These are phyloP conservation scores for Hypoxylon sp. DNA, from an alignment of 2,329 filamentous ascomycete species.

Conservation along the genomic window DNA sequence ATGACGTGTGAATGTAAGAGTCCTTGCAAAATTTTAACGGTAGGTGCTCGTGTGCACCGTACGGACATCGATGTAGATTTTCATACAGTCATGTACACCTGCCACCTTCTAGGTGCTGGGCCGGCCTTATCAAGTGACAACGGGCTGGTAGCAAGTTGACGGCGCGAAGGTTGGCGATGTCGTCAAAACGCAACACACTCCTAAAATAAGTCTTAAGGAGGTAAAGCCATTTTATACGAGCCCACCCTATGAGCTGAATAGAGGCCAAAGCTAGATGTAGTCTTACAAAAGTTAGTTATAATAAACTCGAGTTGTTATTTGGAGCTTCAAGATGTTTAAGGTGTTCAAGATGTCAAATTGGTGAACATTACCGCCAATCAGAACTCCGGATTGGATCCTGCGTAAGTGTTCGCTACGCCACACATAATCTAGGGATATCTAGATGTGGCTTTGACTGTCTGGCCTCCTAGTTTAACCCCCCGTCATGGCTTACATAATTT, in stretches of 20 bases:
- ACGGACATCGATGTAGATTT: neutral
- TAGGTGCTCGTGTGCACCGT: neutral
- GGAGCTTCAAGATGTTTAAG: neutral
- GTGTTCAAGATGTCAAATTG: constrained; percentile 8
- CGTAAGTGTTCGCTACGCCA: constrained; percentile 12
- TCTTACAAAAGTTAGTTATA: constrained; percentile 6
- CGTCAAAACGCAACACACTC: neutral
- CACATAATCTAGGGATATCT: neutral
- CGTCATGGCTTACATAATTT: neutral
- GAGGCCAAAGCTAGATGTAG: neutral
- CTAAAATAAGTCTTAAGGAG: neutral
- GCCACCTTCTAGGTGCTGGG: neutral
- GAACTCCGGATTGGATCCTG: constrained; percentile 8
- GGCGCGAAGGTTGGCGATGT: neutral
- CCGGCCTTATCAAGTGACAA: neutral
- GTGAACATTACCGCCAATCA: constrained; percentile 19
- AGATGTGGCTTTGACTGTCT: constrained; percentile 17
- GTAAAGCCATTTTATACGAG: neutral
- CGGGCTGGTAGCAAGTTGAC: neutral
- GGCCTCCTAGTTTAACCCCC: neutral
- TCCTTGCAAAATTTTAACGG: neutral
- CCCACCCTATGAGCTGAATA: neutral
- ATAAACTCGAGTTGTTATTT: constrained; percentile 10
- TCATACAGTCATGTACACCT: neutral
- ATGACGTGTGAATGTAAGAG: neutral